phyloP scores from a whole-genome alignment of 345 rosid genomes.

The Salix dunnii region DNA sequence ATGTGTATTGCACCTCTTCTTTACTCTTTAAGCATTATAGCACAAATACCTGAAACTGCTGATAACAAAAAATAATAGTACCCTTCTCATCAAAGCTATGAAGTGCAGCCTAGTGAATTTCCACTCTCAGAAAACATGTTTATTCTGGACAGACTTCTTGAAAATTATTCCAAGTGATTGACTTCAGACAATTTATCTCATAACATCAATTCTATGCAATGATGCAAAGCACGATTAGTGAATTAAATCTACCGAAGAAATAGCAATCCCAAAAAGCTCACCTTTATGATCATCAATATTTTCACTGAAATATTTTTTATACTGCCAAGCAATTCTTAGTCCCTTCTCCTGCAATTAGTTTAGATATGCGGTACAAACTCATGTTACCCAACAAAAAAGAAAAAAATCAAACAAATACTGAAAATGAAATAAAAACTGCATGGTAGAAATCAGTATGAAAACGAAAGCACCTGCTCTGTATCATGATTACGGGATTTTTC shows the following conservation, averaged over 20 bases:
- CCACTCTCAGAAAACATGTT: not conserved
- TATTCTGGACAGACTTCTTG: not conserved
- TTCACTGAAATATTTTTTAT: conserved; percentile 73
- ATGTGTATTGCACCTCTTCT: not conserved
- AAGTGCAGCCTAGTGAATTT: not conserved
- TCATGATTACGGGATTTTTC: conserved; percentile 44
- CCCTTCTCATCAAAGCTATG: not conserved
- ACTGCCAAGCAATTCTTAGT: conserved; percentile 93
- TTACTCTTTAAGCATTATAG: not conserved
- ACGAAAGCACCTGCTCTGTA: conserved; percentile 48
- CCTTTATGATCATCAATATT: conserved; percentile 38
- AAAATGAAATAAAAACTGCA: not conserved
- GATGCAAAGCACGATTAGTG: not conserved
- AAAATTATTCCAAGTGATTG: not conserved
- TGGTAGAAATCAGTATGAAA: not conserved
- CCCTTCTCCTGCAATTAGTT: conserved; percentile 50
- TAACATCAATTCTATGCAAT: not conserved
- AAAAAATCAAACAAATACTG: not conserved
- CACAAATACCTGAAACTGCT: not conserved
- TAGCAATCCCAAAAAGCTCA: not conserved
- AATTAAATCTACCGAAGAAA: not conserved
- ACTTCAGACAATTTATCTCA: not conserved
- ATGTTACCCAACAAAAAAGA: not conserved
- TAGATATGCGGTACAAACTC: not conserved
- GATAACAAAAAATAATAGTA: not conserved